Evolutionary conservation across 2,329 filamentous ascomycete genomes (phyloP), one percentile per base, ranked within the genome.

Genomic region (Polytolypa hystricis): DNA sequence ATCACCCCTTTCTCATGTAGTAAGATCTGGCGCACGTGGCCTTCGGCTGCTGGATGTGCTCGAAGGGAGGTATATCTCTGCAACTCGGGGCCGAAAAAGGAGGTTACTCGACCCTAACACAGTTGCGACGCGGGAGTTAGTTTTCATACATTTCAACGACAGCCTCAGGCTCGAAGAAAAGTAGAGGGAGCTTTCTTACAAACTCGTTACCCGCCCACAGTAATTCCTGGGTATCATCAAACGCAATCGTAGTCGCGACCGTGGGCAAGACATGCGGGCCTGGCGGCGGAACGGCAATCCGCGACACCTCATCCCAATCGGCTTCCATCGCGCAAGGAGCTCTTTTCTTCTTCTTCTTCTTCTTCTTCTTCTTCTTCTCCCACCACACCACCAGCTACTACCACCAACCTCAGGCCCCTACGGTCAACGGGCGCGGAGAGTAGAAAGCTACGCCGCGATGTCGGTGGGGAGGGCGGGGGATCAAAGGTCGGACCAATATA

Each of bases 191-290:
- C 14, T 12, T 9, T 30, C 74, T 67, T 69, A 91, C 84, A 69
- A 79, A 84, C 65, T 91, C 84, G 59, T 91, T 93, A 31, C 87
- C 93, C 3, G 79, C 77, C 91, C 93, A 98, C 36, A 98, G 64
- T 23, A 98, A 71, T 59, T 98, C 91, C 58, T 94, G 82, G 26
- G 73, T 71, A 39, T 81, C 81, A 59, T 98, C 91, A 61, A 98
- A 98, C 32, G 82, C 81, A 58, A 95, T 74, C 2, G 85, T 80
- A 30, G 82, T 80, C 47, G 85, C 77, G 39, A 77, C 76, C 15
- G 81, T 81, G 29, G 79, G 73, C 52, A 81, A 66, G 47, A 73
- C 73, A 65, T 81, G 78, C 52, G 77, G 69, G 55, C 76, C 79
- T 52, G 82, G 78, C 51, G 83, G 78, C 58, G 85, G 84, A 62